Conservation (phyloP, 208 protist genomes). For the Herpetomonas samuelpessoai region DNA sequence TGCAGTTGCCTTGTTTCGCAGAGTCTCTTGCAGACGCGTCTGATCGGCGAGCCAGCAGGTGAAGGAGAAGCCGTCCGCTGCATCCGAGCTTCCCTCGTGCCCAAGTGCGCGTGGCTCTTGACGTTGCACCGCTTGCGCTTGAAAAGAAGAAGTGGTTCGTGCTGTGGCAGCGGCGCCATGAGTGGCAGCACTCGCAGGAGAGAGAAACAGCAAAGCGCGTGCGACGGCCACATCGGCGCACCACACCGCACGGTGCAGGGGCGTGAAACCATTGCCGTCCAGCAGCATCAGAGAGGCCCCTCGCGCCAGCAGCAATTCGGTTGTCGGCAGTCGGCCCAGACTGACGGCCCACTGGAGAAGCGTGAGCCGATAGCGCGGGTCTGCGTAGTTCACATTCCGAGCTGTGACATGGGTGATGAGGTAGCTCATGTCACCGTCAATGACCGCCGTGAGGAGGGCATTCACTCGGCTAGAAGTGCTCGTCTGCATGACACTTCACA, state of each 20-base stretch:
- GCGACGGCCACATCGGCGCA: conserved; percentile 53
- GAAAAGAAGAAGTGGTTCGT: no score
- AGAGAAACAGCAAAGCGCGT: conserved; percentile 52
- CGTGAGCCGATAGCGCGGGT: conserved; percentile 56
- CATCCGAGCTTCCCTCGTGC: background rate
- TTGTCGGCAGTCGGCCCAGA: conserved; percentile 41
- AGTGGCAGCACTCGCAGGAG: conserved; percentile 12
- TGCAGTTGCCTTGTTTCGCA: no score
- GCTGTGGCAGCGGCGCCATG: conserved; percentile 3
- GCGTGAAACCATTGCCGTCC: conserved; percentile 68
- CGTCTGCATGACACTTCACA: conserved; percentile 1
- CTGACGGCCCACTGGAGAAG: conserved; percentile 71
- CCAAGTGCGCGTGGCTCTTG: no score
- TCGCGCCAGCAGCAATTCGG: conserved; percentile 44
- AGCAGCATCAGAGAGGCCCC: conserved; percentile 52
- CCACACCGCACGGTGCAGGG: conserved; percentile 81
- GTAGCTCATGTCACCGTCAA: conserved; percentile 41
- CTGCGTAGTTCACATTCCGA: conserved; percentile 76
- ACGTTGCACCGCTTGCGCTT: no score
- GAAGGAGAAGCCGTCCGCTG: background rate
- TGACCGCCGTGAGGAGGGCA: conserved; percentile 33
- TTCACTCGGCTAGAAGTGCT: conserved; percentile 19
- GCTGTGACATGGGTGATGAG: conserved; percentile 42
- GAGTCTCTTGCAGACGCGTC: background rate
- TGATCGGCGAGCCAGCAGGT: background rate